Evolutionary conservation across 805 yeast genomes (phyloP), one percentile per base, ranked within the genome.

Genomic region (Isabelozyma gotoi): DNA sequence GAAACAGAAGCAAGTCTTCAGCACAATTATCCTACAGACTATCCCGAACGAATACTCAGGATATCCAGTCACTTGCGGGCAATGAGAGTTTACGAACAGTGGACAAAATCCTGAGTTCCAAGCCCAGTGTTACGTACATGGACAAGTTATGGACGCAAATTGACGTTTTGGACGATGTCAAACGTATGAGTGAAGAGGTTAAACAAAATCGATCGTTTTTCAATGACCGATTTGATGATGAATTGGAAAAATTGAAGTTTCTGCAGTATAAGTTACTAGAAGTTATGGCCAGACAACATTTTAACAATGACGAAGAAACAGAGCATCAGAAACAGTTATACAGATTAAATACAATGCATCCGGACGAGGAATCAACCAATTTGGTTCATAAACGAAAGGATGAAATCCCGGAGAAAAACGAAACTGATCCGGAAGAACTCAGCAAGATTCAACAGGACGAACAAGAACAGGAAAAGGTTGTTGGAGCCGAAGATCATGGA

Each of bases 141-240:
- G 96, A 88, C 62, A 76, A 77, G 55, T 71, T 88, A 37, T 91
- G 96, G 96, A 83, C 92, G 5, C 95, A 88, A 52, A 82, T 90
- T 39, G 96, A 87, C 54, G 84, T 87, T 0, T 71, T 92, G 48
- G 91, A 88, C 50, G 96, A 88, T 49, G 94, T 89, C 6, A 77
- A 78, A 44, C 72, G 71, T 40, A 73, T 84, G 70, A 80, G 88
- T 1, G 54, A 55, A 14, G 70, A 74, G 34, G 74, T 75, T 3
- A 53, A 65, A 37, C 51, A 54, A 49, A 74, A 62, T 39, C 74
- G 73, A 34, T 72, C 75, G n/a, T 77, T 71, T 54, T 81, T 82
- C 56, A 77, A 77, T 43, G 69, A 64, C 4, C 60, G 68, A 34
- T 85, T 84, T 56, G 68, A 73, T 14, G 62, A 66, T 6, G 80